Percentiles rank a stretch among this genome's conserved stretches.
Evolutionary conservation across 495 filamentous ascomycete species (phyloP).

Genomic region (Penicillium verhagenii): DNA sequence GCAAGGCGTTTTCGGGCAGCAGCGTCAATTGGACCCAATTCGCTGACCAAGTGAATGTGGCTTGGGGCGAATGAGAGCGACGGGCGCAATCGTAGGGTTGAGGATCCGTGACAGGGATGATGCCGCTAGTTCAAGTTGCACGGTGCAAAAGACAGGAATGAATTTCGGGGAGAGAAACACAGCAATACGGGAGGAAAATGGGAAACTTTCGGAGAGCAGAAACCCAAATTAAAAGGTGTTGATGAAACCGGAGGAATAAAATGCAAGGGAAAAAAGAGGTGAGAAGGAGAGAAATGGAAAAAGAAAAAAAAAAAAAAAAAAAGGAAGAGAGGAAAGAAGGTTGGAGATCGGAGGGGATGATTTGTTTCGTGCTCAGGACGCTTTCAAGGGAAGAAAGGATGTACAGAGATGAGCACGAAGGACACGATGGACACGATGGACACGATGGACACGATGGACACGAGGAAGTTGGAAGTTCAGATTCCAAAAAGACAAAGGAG

Average conservation of each 20-base stretch:
- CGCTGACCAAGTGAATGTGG: conserved; percentile 33
- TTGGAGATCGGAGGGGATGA: background rate
- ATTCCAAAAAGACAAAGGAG: no score
- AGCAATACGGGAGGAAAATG: background rate
- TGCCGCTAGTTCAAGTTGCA: conserved; percentile 35
- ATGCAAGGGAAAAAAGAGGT: background rate
- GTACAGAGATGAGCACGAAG: background rate
- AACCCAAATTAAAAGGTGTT: background rate
- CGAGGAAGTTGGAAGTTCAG: no score
- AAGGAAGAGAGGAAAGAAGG: background rate
- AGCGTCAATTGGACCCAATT: conserved; percentile 35
- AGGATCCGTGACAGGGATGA: conserved; percentile 44
- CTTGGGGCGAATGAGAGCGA: conserved; percentile 33
- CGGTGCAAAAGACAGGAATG: conserved; percentile 16
- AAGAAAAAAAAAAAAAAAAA: conserved; percentile 4
- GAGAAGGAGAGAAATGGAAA: background rate
- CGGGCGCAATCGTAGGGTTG: conserved; percentile 22
- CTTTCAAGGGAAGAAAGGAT: background rate
- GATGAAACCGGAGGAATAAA: background rate
- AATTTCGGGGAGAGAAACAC: conserved; percentile 12
- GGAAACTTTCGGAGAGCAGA: background rate
- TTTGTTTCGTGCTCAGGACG: conserved; percentile 8
- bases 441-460: no score
- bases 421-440: no score
- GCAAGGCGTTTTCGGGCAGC: conserved; percentile 46